Evolutionary conservation across 345 rosid genomes (phyloP).

Genomic region (Populus nigra): DNA sequence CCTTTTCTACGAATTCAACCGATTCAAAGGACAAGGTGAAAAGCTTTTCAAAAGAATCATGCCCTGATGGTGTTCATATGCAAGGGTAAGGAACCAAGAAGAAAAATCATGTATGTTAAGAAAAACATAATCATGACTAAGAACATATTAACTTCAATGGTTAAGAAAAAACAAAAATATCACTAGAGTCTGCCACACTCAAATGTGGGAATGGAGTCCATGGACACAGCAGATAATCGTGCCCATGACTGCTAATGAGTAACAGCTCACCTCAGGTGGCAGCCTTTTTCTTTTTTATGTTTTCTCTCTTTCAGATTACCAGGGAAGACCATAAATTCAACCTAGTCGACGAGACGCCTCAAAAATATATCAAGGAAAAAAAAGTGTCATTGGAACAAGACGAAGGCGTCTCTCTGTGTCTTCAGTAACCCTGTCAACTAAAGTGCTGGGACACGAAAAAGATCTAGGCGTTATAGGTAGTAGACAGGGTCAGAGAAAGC

Average conservation of each 20-base stretch:
- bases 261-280: conserved; percentile 7
- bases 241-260: neutral
- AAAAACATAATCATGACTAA: neutral
- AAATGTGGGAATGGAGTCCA: neutral
- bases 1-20: neutral
- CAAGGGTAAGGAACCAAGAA: neutral
- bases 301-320: neutral
- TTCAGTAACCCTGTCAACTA: conserved; percentile 5
- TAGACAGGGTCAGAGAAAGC: conserved; percentile 14
- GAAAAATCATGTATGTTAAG: neutral
- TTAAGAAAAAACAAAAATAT: neutral
- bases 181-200: neutral
- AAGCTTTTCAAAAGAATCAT: neutral
- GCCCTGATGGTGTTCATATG: neutral
- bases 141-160: neutral
- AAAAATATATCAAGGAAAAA: conserved; percentile 17
- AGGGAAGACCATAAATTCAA: conserved; percentile 1
- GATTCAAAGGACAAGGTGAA: neutral
- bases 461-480: neutral
- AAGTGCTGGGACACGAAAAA: conserved; percentile 7
- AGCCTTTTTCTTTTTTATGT: conserved; percentile 4
- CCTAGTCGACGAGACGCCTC: conserved; percentile 24
- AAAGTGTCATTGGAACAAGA: conserved; percentile 35
- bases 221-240: neutral
- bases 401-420: conserved; percentile 24